These are phyloP conservation scores for Rhizopogon rudus DNA, from an alignment of 768 basidiomycete genomes.

Conservation along the genomic window DNA sequence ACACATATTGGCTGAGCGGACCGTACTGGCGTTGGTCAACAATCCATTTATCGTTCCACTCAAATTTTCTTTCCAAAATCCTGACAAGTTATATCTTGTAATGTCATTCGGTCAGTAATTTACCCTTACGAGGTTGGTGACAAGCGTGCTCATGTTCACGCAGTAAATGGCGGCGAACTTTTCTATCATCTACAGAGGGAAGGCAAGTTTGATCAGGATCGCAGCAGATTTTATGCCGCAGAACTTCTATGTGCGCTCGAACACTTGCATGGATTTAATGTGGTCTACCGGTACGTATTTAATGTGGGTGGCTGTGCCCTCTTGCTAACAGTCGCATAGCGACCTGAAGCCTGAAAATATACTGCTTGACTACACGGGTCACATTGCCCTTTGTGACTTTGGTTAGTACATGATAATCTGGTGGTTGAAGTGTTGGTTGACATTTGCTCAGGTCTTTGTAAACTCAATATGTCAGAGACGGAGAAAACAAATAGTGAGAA, in stretches of 20 bases:
- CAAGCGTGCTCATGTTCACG: background rate
- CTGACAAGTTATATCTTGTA: conserved; percentile 94
- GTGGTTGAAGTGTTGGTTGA: conserved; percentile 2
- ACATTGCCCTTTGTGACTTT: conserved; percentile 97
- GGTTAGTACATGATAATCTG: conserved; percentile 35
- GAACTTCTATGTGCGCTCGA: conserved; percentile 93
- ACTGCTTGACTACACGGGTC: conserved; percentile 93
- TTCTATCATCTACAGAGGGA: conserved; percentile 98
- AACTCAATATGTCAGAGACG: conserved; percentile 94
- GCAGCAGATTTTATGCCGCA: conserved; percentile 97
- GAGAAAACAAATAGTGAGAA: conserved; percentile 95
- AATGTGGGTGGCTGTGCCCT: background rate
- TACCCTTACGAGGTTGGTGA: background rate
- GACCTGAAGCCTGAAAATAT: conserved; percentile 99
- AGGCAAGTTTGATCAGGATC: conserved; percentile 90
- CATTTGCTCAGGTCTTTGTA: conserved; percentile 61
- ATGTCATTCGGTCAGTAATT: conserved; percentile 81
- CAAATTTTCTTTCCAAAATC: conserved; percentile 98
- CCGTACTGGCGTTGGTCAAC: conserved; percentile 94
- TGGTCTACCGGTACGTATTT: conserved; percentile 81
- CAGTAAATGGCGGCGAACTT: conserved; percentile 95
- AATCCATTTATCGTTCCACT: conserved; percentile 99
- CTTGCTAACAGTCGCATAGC: conserved; percentile 30
- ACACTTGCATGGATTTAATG: conserved; percentile 95
- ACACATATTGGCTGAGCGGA: conserved; percentile 95